A percentile compares a stretch with the other conserved stretches of the same genome.
These are phyloP conservation scores for Globisporangium barbulae DNA, from an alignment of 352 stramenopile genomes.

Conservation along the genomic window DNA sequence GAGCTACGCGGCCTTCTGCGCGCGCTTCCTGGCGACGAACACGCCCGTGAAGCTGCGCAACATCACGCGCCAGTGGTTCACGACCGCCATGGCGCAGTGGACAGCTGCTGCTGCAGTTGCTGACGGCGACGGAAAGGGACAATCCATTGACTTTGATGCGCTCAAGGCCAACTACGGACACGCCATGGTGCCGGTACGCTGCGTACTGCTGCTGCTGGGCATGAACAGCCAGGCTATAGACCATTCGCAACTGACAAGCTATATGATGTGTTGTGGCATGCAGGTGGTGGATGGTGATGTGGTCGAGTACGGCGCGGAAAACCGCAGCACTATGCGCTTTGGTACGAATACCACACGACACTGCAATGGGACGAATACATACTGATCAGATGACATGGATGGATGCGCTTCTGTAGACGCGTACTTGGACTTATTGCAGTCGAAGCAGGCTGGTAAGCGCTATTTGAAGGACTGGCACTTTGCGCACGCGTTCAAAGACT, in stretches of 20 bases:
- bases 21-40: slow-evolving; percentile 67
- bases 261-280: not conserved
- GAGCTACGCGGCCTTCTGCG: slow-evolving; percentile 70
- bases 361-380: not conserved
- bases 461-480: slow-evolving; percentile 91
- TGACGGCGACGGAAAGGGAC: not conserved
- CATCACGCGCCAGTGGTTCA: slow-evolving; percentile 38
- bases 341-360: slow-evolving; percentile 23
- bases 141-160: slow-evolving; percentile 18
- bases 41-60: slow-evolving; percentile 67
- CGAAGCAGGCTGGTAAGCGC: slow-evolving; percentile 35
- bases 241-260: not conserved
- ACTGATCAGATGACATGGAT: not conserved
- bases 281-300: slow-evolving; percentile 66
- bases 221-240: not conserved
- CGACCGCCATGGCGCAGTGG: slow-evolving; percentile 13
- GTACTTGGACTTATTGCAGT: slow-evolving; percentile 62
- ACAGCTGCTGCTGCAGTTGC: not conserved
- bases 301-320: slow-evolving; percentile 57
- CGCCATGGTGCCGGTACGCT: slow-evolving; percentile 45
- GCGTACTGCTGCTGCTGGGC: not conserved
- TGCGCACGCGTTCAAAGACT: slow-evolving; percentile 44
- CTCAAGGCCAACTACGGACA: slow-evolving; percentile 46
- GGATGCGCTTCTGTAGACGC: slow-evolving; percentile 29
- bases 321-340: slow-evolving; percentile 56